A percentile compares a stretch with the other conserved stretches of the same genome.
Evolutionary conservation across 2,329 filamentous ascomycete genomes (phyloP).

Genomic region (Monilinia aucupariae): DNA sequence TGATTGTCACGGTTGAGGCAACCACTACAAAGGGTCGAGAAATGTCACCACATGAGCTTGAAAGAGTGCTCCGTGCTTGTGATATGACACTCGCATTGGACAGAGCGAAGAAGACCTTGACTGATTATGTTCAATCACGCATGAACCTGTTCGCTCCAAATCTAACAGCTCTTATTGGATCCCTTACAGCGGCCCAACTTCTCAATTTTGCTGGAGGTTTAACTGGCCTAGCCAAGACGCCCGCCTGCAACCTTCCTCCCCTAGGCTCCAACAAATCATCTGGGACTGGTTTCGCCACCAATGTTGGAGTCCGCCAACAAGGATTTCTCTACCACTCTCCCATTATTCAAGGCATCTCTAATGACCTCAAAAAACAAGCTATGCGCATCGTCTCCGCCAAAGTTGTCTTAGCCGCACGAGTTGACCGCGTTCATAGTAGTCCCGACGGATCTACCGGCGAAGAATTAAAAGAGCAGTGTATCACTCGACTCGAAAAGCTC

Average conservation of each 20-base stretch:
- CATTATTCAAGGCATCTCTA: constrained; percentile 78
- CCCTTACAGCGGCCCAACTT: constrained; percentile 90
- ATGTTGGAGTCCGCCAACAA: constrained; percentile 84
- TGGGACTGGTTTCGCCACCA: constrained; percentile 78
- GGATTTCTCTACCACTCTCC: constrained; percentile 91
- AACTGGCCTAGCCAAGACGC: constrained; percentile 82
- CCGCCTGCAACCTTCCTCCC: constrained; percentile 85
- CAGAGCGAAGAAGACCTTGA: constrained; percentile 77
- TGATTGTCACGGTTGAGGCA: constrained; percentile 94
- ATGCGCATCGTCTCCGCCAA: constrained; percentile 94
- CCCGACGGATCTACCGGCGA: constrained; percentile 79
- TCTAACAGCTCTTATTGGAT: constrained; percentile 82
- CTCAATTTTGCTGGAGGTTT: constrained; percentile 90
- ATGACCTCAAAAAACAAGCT: constrained; percentile 83
- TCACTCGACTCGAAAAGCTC: constrained; percentile 84
- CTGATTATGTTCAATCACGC: constrained; percentile 90
- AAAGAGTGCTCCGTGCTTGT: constrained; percentile 70
- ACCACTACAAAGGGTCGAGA: constrained; percentile 80
- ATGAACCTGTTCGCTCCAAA: constrained; percentile 97
- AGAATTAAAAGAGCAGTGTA: constrained; percentile 73
- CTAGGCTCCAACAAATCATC: constrained; percentile 86
- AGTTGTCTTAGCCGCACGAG: constrained; percentile 84
- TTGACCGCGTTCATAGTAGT: constrained; percentile 78
- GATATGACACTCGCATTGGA: constrained; percentile 86
- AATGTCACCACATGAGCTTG: constrained; percentile 69